Conservation (phyloP, 208 protist species). For the Leptomonas pyrrhocoris region DNA sequence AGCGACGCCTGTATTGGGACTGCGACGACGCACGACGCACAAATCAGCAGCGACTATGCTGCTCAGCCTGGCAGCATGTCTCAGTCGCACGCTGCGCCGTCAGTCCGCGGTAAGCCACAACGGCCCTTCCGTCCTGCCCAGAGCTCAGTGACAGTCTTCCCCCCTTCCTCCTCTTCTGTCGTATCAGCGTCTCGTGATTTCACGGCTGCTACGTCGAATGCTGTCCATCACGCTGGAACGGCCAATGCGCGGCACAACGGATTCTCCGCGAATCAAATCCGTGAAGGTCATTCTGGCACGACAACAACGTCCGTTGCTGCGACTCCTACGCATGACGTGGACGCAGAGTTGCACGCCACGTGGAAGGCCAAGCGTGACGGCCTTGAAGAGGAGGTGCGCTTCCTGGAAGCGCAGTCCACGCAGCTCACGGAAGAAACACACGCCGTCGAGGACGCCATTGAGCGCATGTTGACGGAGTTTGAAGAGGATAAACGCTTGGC, state of each 20-base stretch:
- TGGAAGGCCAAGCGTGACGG: constrained; percentile 25
- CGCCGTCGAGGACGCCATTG: constrained; percentile 33
- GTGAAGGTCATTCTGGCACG: not conserved
- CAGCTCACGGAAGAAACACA: constrained; percentile 21
- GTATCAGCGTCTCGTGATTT: no score
- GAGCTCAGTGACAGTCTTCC: not conserved
- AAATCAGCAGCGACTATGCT: not conserved
- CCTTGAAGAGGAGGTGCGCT: constrained; percentile 26
- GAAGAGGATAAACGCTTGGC: constrained; percentile 23
- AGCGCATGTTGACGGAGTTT: constrained; percentile 35
- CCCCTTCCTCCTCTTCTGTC: not conserved
- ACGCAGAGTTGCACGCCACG: constrained; percentile 4
- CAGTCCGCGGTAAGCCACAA: not conserved
- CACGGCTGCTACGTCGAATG: not conserved
- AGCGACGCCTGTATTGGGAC: not conserved
- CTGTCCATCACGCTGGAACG: not conserved
- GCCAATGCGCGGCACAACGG: not conserved
- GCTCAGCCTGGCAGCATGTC: not conserved
- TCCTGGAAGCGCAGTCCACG: constrained; percentile 16
- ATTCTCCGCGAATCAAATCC: not conserved
- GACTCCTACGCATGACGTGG: not conserved
- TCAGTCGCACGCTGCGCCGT: not conserved
- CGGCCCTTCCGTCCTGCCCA: not conserved
- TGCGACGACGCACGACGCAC: not conserved
- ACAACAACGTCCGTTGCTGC: no score